Percentiles rank a stretch among this genome's conserved stretches.
Conservation (phyloP, 2,329 filamentous ascomycete species). For the Cordyceps javanica region DNA sequence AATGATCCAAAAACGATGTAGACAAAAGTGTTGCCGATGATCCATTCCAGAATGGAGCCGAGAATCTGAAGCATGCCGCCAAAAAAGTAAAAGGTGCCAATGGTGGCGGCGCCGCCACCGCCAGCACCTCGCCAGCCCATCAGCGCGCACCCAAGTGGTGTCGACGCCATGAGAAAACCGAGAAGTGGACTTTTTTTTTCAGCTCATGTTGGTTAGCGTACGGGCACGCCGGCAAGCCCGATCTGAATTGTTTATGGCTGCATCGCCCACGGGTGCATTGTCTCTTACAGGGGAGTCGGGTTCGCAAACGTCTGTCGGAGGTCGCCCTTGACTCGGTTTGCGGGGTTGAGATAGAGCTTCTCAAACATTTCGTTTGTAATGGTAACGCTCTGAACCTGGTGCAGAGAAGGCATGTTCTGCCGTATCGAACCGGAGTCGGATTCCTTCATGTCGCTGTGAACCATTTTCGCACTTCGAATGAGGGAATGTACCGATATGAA, state of each 20-base stretch:
- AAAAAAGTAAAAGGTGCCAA: conserved; percentile 38
- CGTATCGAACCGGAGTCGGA: not conserved
- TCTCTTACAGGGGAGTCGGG: not conserved
- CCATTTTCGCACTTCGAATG: not conserved
- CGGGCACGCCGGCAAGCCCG: too few species aligned
- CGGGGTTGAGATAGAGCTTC: not conserved
- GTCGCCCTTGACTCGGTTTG: not conserved
- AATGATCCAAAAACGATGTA: conserved; percentile 41
- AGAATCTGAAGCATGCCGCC: conserved; percentile 42
- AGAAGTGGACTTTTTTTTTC: not conserved
- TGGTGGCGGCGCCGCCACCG: conserved; percentile 35
- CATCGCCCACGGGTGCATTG: not conserved
- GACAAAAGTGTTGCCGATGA: conserved; percentile 47
- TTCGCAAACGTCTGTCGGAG: not conserved
- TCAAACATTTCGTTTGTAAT: not conserved
- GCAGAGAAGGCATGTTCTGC: not conserved
- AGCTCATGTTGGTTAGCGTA: too few species aligned
- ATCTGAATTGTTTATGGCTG: not conserved
- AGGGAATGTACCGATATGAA: not conserved
- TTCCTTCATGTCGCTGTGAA: not conserved
- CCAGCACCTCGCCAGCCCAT: conserved; percentile 43
- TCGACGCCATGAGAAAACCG: not conserved
- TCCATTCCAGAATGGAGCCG: conserved; percentile 43
- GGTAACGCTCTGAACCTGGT: not conserved
- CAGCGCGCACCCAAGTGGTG: conserved; percentile 25